Evolutionary conservation across 2,329 filamentous ascomycete genomes (phyloP).

Genomic region (Pseudocercospora pini-densiflorae): DNA sequence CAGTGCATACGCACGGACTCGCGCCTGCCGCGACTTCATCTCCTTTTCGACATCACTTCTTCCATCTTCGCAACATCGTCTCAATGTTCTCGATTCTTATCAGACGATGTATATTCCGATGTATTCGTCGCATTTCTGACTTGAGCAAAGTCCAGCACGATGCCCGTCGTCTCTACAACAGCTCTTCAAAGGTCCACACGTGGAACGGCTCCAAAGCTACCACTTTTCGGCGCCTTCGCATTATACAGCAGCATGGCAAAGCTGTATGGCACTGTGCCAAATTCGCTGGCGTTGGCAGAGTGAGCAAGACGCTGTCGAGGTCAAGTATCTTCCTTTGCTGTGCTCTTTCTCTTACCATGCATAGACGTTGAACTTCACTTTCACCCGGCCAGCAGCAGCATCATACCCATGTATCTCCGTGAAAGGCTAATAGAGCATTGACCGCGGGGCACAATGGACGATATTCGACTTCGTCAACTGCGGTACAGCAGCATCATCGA

Average conservation of each 20-base stretch:
- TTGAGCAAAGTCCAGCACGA: neutral
- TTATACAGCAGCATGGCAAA: neutral
- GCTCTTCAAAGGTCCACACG: neutral
- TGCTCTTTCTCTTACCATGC: neutral
- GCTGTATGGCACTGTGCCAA: neutral
- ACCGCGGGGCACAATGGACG: neutral
- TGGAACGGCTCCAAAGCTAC: neutral
- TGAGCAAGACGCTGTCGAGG: neutral
- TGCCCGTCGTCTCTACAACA: neutral
- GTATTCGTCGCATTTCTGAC: neutral
- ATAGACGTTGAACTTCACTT: neutral
- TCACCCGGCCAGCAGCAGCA: neutral
- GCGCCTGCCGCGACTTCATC: neutral
- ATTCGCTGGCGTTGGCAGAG: neutral
- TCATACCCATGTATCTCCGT: slow-evolving; percentile 2
- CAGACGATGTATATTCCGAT: neutral
- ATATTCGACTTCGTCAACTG: neutral
- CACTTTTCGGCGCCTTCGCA: neutral
- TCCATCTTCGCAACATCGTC: neutral
- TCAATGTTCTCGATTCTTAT: too few relatives aligned
- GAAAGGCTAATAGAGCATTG: slow-evolving; percentile 6
- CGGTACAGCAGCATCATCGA: too few relatives aligned
- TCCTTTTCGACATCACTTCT: neutral
- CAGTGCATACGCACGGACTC: neutral
- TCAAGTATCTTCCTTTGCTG: neutral